Percentiles rank a stretch among this genome's conserved stretches.
These are phyloP conservation scores for Sporothrix brunneoviolacea DNA, from an alignment of 2,329 filamentous ascomycete genomes.

Conservation along the genomic window DNA sequence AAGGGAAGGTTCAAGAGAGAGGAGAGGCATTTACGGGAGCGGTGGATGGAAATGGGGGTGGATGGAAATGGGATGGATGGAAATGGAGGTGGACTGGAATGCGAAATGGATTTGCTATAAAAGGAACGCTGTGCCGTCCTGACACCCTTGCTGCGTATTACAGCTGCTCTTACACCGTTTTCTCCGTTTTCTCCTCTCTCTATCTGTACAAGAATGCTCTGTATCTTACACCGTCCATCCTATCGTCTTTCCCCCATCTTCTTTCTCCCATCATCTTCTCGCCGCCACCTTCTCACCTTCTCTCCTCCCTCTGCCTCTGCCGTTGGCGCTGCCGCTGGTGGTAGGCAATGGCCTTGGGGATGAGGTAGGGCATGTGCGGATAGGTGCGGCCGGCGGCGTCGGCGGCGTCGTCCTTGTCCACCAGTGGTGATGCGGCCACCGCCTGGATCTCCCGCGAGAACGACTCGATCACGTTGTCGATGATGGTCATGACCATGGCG, in stretches of 20 bases:
- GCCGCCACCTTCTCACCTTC: neutral
- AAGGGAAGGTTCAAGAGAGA: neutral
- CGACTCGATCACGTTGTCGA: conserved; percentile 22
- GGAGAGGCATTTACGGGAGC: neutral
- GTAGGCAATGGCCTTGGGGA: conserved; percentile 20
- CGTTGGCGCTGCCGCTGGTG: conserved; percentile 9
- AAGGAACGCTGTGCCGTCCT: neutral
- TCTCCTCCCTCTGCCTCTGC: neutral
- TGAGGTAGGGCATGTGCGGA: conserved; percentile 17
- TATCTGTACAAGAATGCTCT: no score
- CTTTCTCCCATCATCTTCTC: neutral
- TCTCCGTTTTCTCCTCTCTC: neutral
- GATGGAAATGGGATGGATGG: no score
- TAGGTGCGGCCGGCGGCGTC: neutral
- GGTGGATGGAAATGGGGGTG: no score
- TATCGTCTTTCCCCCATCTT: neutral
- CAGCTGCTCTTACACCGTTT: neutral
- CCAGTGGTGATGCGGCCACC: neutral
- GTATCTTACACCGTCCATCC: no score
- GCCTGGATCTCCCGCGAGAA: conserved; percentile 20
- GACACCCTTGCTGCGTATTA: neutral
- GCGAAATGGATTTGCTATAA: no score
- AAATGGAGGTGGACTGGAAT: no score
- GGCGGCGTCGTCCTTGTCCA: conserved; percentile 3
- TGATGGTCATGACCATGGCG: conserved; percentile 16